Evolutionary conservation across 2,329 filamentous ascomycete genomes (phyloP).

Genomic region (Calonectria hawksworthii): DNA sequence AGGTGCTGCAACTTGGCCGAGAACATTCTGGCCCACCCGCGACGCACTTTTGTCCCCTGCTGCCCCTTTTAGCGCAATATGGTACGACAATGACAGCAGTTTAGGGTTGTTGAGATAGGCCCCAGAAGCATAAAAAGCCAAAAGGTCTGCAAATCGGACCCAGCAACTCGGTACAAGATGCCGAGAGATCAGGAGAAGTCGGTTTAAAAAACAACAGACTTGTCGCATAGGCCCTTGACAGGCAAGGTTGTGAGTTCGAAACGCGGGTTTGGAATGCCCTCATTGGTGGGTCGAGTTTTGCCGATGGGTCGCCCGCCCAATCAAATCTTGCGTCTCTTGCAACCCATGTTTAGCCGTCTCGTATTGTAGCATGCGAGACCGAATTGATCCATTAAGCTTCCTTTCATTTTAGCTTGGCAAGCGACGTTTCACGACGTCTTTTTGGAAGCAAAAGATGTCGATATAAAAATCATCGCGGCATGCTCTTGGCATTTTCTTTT

Average conservation of each 20-base stretch:
- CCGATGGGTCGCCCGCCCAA: background rate
- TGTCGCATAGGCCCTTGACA: background rate
- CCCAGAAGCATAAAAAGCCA: background rate
- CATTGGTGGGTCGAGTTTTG: background rate
- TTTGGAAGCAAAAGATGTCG: background rate
- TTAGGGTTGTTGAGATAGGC: background rate
- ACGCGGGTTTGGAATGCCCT: background rate
- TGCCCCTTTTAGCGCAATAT: background rate
- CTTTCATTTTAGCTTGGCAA: constrained; percentile 13
- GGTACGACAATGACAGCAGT: background rate
- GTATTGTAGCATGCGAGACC: background rate
- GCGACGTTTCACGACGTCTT: background rate
- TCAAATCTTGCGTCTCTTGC: background rate
- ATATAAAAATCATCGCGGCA: background rate
- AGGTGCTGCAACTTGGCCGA: background rate
- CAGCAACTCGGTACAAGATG: background rate
- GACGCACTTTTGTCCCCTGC: background rate
- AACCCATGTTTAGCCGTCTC: background rate
- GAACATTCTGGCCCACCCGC: background rate
- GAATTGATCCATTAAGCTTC: background rate
- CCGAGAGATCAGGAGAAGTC: constrained; percentile 1
- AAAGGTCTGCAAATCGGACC: background rate
- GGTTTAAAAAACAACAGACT: background rate
- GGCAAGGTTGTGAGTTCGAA: background rate
- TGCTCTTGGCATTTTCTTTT: background rate